Conservation (phyloP, 768 basidiomycete genomes). For the Russula sp. region DNA sequence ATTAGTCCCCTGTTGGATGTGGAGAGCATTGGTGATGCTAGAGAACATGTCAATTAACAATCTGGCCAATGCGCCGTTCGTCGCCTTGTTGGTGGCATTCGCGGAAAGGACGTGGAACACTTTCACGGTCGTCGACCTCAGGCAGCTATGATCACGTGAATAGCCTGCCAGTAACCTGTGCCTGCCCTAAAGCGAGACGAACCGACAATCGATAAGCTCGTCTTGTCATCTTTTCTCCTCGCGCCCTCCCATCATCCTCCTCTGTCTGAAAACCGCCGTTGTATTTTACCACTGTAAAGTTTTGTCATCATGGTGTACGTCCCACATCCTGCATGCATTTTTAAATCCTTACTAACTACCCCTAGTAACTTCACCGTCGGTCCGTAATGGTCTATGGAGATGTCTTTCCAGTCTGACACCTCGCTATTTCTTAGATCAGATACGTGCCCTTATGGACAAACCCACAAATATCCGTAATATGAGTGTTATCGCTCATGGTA, state of each 20-base stretch:
- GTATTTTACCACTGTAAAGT: constrained; percentile 38
- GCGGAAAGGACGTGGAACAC: too few relatives aligned
- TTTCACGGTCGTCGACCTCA: too few relatives aligned
- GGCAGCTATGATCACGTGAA: constrained; percentile 8
- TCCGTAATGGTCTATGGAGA: constrained; percentile 14
- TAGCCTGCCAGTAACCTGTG: neutral
- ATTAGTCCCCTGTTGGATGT: constrained; percentile 96
- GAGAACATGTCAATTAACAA: constrained; percentile 95
- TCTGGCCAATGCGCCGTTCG: constrained; percentile 73
- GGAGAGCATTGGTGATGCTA: constrained; percentile 77
- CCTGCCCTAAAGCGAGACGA: constrained; percentile 22
- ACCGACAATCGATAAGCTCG: constrained; percentile 45
- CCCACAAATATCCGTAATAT: constrained; percentile 94
- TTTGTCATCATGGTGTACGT: constrained; percentile 82
- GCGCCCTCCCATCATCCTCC: constrained; percentile 20
- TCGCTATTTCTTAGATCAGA: constrained; percentile 59
- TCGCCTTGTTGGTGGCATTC: constrained; percentile 84
- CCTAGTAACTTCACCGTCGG: constrained; percentile 31
- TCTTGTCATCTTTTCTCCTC: constrained; percentile 16
- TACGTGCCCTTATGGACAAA: constrained; percentile 83
- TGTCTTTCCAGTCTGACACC: constrained; percentile 36
- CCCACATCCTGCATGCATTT: constrained; percentile 16
- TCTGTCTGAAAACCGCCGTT: constrained; percentile 22
- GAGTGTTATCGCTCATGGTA: constrained; percentile 91
- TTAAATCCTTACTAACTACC: neutral